Conservation (phyloP, 2,329 filamentous ascomycete genomes). For the Penicillium sp. region DNA sequence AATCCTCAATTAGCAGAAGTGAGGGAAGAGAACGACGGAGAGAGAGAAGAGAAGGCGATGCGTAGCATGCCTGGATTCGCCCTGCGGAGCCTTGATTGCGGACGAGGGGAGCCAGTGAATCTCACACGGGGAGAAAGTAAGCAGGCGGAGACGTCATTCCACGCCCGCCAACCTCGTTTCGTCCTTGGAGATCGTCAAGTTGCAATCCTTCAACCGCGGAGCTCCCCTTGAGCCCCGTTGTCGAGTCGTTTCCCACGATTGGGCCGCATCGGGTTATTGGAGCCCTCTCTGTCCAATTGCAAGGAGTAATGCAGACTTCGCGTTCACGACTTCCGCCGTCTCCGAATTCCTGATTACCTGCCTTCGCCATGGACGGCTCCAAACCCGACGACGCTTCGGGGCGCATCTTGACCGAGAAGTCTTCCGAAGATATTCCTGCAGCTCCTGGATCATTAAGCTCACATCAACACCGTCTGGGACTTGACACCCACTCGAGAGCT, state of each 20-base stretch:
- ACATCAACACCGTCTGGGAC: constrained; percentile 12
- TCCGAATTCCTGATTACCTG: constrained; percentile 7
- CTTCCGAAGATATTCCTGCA: constrained; percentile 21
- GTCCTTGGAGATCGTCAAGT: constrained; percentile 5
- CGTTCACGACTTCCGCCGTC: constrained; percentile 18
- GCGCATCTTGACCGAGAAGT: constrained; percentile 21
- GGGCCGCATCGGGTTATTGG: background rate
- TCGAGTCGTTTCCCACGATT: background rate
- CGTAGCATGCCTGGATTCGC: background rate
- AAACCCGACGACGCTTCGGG: constrained; percentile 18
- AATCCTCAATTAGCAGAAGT: background rate
- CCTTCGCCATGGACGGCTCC: constrained; percentile 19
- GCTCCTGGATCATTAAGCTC: constrained; percentile 10
- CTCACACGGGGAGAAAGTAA: constrained; percentile 12
- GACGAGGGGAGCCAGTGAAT: constrained; percentile 1
- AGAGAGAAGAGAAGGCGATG: background rate
- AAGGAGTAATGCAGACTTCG: constrained; percentile 27
- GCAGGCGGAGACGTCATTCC: constrained; percentile 28
- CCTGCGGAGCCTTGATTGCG: background rate
- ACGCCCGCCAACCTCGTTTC: constrained; percentile 11
- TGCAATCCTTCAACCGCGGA: constrained; percentile 1
- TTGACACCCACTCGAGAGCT: constrained; percentile 22
- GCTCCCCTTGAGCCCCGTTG: constrained; percentile 2
- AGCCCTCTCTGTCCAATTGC: background rate
- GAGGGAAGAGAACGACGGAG: background rate